Evolutionary conservation across 345 rosid genomes (phyloP).

Genomic region (Murraya koenigii): DNA sequence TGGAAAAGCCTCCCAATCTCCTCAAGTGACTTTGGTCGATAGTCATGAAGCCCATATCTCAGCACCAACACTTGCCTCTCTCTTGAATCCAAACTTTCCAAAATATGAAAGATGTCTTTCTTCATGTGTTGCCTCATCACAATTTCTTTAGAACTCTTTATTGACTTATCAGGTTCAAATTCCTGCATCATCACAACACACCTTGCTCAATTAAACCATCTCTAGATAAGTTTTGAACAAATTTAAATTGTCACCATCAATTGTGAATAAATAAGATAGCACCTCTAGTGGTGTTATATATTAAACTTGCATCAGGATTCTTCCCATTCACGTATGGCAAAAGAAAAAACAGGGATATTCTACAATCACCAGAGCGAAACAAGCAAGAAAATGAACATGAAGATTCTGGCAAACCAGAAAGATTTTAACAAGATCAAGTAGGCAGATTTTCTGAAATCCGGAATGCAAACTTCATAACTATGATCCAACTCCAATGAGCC

Average conservation of each 20-base stretch:
- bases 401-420: not conserved
- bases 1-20: slow-evolving; percentile 63
- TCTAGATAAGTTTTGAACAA: not conserved
- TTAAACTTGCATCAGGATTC: not conserved
- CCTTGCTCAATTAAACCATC: slow-evolving; percentile 3
- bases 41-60: slow-evolving; percentile 56
- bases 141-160: slow-evolving; percentile 44
- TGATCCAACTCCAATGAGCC: not conserved
- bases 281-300: not conserved
- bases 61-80: slow-evolving; percentile 66
- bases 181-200: slow-evolving; percentile 44
- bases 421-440: not conserved
- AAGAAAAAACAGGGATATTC: not conserved
- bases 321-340: not conserved
- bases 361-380: not conserved
- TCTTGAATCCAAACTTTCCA: slow-evolving; percentile 56
- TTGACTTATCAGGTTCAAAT: slow-evolving; percentile 46
- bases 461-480: not conserved
- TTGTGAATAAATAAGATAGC: not conserved
- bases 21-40: slow-evolving; percentile 62
- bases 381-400: not conserved
- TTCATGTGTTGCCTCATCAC: slow-evolving; percentile 59
- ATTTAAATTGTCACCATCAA: not conserved
- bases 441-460: not conserved
- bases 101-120: slow-evolving; percentile 44